Percentiles rank a stretch among this genome's conserved stretches.
Evolutionary conservation across 2,329 filamentous ascomycete species (phyloP).

Genomic region (Drechslera avenae): DNA sequence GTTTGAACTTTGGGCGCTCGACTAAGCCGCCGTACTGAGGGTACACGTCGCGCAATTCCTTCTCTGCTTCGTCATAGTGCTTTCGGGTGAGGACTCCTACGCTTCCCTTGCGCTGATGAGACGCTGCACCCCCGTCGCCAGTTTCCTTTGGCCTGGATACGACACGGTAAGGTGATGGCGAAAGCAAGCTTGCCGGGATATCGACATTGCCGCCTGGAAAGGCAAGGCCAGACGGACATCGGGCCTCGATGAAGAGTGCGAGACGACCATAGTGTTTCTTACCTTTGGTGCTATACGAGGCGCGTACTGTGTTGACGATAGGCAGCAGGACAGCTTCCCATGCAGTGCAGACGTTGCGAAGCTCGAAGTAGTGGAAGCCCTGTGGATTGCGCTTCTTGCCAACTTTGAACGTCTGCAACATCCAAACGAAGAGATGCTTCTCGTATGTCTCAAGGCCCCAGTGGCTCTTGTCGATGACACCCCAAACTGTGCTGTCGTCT

Average conservation of each 20-base stretch:
- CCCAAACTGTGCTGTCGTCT: slow-evolving; percentile 15
- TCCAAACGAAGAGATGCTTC: slow-evolving; percentile 41
- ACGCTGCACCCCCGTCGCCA: background rate
- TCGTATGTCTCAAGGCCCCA: slow-evolving; percentile 39
- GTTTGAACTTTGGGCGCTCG: slow-evolving; percentile 39
- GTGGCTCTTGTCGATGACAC: slow-evolving; percentile 32
- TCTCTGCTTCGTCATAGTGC: slow-evolving; percentile 35
- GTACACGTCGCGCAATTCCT: slow-evolving; percentile 35
- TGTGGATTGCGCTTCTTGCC: slow-evolving; percentile 37
- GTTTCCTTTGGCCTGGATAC: slow-evolving; percentile 18
- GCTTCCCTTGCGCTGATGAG: background rate
- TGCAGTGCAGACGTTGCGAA: slow-evolving; percentile 31
- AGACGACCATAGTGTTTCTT: slow-evolving; percentile 39
- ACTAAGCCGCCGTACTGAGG: slow-evolving; percentile 40
- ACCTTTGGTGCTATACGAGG: slow-evolving; percentile 35
- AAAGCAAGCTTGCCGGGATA: slow-evolving; percentile 13
- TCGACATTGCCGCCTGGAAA: slow-evolving; percentile 39
- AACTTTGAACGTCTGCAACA: slow-evolving; percentile 41
- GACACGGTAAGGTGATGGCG: slow-evolving; percentile 31
- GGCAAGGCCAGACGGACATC: slow-evolving; percentile 34
- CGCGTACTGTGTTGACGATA: slow-evolving; percentile 36
- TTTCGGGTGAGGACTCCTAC: slow-evolving; percentile 20
- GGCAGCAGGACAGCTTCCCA: slow-evolving; percentile 41
- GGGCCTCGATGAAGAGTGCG: slow-evolving; percentile 38
- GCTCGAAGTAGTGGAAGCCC: slow-evolving; percentile 37